Conservation (phyloP, 495 filamentous ascomycete genomes). For the Hypoxylon rickii region DNA sequence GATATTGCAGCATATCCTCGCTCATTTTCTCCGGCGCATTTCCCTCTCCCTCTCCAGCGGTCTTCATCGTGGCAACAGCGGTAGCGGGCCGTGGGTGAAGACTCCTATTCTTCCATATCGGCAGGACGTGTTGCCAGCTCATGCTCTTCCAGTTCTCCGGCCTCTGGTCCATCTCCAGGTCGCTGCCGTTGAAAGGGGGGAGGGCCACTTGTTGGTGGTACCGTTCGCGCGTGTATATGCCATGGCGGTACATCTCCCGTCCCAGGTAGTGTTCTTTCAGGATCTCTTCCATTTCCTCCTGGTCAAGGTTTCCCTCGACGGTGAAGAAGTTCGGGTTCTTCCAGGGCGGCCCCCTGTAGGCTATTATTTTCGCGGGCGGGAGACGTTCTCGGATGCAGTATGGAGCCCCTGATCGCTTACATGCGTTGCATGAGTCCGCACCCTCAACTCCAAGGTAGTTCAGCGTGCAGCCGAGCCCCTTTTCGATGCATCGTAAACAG, state of each 20-base stretch:
- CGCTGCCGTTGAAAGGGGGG: constrained; percentile 26
- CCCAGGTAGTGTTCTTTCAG: constrained; percentile 19
- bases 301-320: background rate
- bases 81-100: background rate
- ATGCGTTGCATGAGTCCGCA: constrained; percentile 22
- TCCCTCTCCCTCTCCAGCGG: background rate
- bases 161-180: constrained; percentile 6
- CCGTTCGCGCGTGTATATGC: constrained; percentile 1
- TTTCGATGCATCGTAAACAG: constrained; percentile 31
- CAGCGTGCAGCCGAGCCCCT: constrained; percentile 35
- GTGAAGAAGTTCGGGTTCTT: constrained; percentile 32
- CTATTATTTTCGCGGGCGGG: background rate
- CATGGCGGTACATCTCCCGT: constrained; percentile 3
- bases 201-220: constrained; percentile 9
- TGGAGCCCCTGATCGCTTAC: constrained; percentile 8
- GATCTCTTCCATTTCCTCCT: constrained; percentile 10
- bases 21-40: background rate
- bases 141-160: constrained; percentile 3
- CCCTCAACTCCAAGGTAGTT: constrained; percentile 20
- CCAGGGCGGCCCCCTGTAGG: constrained; percentile 28
- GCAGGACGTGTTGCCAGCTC: constrained; percentile 21
- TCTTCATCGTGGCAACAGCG: too few relatives aligned
- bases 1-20: background rate
- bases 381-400: constrained; percentile 23
- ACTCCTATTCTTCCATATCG: constrained; percentile 20